phyloP scores from a whole-genome alignment of 106 monocot species.

The Platanthera zijinensis region DNA sequence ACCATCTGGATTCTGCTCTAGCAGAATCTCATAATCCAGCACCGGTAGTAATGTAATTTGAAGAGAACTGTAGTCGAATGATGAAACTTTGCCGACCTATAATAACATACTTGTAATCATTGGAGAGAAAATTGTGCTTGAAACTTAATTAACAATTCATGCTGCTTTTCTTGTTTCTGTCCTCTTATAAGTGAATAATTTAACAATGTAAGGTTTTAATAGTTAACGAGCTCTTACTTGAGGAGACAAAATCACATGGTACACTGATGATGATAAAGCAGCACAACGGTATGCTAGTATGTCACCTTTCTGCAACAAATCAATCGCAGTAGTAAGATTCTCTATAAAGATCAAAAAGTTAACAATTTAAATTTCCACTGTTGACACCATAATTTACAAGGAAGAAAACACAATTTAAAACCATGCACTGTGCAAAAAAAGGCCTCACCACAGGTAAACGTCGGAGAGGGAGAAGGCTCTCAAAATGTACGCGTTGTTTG shows the following conservation, averaged over 20 bases:
- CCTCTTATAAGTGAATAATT: not conserved
- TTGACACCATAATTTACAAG: not conserved
- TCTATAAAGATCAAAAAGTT: not conserved
- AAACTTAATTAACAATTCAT: not conserved
- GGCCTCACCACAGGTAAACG: conserved; percentile 5
- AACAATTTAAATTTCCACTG: not conserved
- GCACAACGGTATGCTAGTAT: conserved; percentile 72
- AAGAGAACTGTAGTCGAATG: conserved; percentile 41
- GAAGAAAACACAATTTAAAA: not conserved
- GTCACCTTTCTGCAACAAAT: conserved; percentile 65
- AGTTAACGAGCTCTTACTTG: conserved; percentile 37
- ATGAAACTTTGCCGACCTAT: conserved; percentile 76
- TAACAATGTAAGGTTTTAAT: not conserved
- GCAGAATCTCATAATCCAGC: conserved; percentile 43
- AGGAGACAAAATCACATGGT: conserved; percentile 71
- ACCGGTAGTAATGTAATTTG: conserved; percentile 45
- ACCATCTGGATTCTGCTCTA: conserved; percentile 14
- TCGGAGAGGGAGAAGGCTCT: not conserved
- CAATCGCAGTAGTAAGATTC: not conserved
- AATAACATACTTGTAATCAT: not conserved
- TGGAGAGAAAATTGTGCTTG: not conserved
- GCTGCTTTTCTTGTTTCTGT: not conserved
- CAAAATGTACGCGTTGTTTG: not conserved
- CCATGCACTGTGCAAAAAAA: not conserved
- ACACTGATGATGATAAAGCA: conserved; percentile 74